Base-by-base conservation (phyloP, 108 stramenopile genomes). In the Nitzschia sp. region DNA sequence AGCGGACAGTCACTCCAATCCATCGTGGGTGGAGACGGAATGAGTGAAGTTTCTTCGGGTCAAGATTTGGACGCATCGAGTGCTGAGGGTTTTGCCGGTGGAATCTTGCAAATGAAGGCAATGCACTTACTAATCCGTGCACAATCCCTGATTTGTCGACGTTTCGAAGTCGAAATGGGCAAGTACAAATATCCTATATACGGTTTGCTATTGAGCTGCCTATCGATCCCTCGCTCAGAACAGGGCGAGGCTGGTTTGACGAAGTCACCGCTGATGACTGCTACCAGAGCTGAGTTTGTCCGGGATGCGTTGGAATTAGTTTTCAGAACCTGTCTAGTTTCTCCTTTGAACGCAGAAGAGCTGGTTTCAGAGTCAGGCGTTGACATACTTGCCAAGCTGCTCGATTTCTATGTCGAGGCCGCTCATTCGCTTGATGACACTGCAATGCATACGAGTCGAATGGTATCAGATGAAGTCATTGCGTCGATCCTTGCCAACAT, bases 121-220 rank as follows among this genome's bases (percentile, higher is more conserved):
- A 61, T 93, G 22, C 65, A 77, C 0, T 61, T 93, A 2, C 53
- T 93, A 40, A 62, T 93, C 12, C 58, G 74, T 55, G 75, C 87
- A 15, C 92, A 93, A 71, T 17, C 82, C 14, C 71, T 93, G 20
- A 76, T 93, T 21, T 93, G 79, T 73, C 79, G 82, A 50, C 81
- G 92, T 39, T 86, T 80, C 60, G 73, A 79, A 52, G 46, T 60
- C n/a, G 76, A 80, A 50, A 78, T 93, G 63, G 54, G 70, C 8
- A 69, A 70, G 38, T 86, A 86, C 63, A 93, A 93, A 70, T 93
- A 89, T 72, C 87, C 92, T 19, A 76, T 84, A 0, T 93, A 90
- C 63, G 53, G 58, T 10, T 34, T 87, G 12, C 69, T 93, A 19
- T 42, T 89, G 39, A 50, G 58, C 15, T 86, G 82, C 34, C 60